Evolutionary conservation across 73 alveolate species (phyloP).

Genomic region (Tetrahymena malaccensis): DNA sequence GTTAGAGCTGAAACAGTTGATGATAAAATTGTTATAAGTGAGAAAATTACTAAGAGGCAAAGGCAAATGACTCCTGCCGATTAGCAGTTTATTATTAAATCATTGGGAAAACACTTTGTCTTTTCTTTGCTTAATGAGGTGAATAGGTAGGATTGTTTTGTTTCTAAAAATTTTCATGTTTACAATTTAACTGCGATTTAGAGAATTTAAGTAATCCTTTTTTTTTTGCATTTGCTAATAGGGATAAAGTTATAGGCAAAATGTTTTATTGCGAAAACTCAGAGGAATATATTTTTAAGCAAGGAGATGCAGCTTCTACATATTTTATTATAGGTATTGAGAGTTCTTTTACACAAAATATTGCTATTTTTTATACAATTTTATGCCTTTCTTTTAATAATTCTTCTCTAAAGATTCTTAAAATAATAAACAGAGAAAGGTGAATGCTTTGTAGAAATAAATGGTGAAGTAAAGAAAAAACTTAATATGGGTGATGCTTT

Average conservation of each 20-base stretch:
- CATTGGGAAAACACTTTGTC: not conserved
- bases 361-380: not conserved
- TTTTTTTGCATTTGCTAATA: not conserved
- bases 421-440: not conserved
- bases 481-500: conserved; percentile 10
- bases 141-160: not conserved
- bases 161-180: not conserved
- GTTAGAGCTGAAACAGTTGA: not conserved
- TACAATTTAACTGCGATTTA: not conserved
- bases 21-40: not conserved
- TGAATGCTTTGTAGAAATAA: not conserved
- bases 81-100: not conserved
- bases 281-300: not conserved
- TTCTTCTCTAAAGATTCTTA: not conserved
- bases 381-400: not conserved
- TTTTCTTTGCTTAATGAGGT: not conserved
- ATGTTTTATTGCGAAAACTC: not conserved
- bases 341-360: not conserved
- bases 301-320: not conserved
- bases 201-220: not conserved
- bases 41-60: not conserved
- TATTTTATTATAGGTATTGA: not conserved
- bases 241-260: not conserved
- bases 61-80: not conserved
- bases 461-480: not conserved